Percentiles rank a stretch among this genome's conserved stretches.
Evolutionary conservation across 192 early-diverging fungal genomes (phyloP).

Genomic region (Coemansia sp.): DNA sequence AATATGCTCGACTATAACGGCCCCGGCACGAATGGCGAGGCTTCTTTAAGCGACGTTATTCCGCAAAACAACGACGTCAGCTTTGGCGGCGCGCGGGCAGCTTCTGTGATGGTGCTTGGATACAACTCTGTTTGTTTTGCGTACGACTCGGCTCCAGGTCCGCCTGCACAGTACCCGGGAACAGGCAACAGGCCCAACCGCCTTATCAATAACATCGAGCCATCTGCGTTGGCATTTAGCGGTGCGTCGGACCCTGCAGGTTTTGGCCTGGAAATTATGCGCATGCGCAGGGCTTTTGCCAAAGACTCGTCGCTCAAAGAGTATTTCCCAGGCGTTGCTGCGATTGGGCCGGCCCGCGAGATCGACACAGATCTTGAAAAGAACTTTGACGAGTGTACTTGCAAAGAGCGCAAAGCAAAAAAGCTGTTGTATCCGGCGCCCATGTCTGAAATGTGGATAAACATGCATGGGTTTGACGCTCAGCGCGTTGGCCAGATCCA

Average conservation of each 20-base stretch:
- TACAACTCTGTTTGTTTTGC: slow-evolving; percentile 39
- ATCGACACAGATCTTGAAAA: neutral
- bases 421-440: slow-evolving; percentile 29
- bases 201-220: neutral
- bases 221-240: slow-evolving; percentile 19
- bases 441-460: slow-evolving; percentile 34
- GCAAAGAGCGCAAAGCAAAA: slow-evolving; percentile 4
- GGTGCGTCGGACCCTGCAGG: slow-evolving; percentile 28
- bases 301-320: slow-evolving; percentile 14
- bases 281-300: slow-evolving; percentile 27
- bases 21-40: slow-evolving; percentile 28
- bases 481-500: slow-evolving; percentile 28
- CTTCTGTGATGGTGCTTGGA: slow-evolving; percentile 42
- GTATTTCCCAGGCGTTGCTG: slow-evolving; percentile 25
- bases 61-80: slow-evolving; percentile 24
- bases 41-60: slow-evolving; percentile 31
- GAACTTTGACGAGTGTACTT: neutral
- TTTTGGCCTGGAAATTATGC: slow-evolving; percentile 24
- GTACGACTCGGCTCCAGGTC: slow-evolving; percentile 37
- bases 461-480: slow-evolving; percentile 46
- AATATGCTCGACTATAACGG: slow-evolving; percentile 31
- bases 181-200: neutral
- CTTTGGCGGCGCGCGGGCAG: slow-evolving; percentile 26
- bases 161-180: slow-evolving; percentile 27
- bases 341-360: slow-evolving; percentile 5